Percentiles rank a stretch among this genome's conserved stretches.
Evolutionary conservation across 225 moss, liverwort and hornwort genomes (phyloP).

Genomic region (Pseudoscleropodium purum): DNA sequence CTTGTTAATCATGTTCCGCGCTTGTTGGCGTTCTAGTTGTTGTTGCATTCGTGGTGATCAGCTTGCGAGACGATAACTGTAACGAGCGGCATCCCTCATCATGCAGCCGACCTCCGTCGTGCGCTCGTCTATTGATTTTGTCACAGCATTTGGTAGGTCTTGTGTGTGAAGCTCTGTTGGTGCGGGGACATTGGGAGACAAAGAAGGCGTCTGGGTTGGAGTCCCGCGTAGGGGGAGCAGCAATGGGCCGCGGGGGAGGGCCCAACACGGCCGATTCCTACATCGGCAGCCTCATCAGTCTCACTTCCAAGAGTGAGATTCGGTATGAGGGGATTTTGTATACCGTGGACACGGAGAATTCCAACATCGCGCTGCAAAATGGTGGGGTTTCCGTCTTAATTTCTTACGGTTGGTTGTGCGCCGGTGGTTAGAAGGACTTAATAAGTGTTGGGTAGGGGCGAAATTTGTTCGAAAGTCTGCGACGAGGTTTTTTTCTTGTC

Average conservation of each 20-base stretch:
- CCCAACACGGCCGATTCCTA: constrained; percentile 98
- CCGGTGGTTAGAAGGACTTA: background rate
- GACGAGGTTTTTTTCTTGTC: background rate
- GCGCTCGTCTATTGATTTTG: background rate
- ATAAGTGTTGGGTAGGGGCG: background rate
- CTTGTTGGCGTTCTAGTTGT: background rate
- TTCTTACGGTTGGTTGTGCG: background rate
- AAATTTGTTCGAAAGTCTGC: background rate
- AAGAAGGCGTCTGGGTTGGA: background rate
- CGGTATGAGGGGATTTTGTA: constrained; percentile 93
- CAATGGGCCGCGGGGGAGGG: constrained; percentile 56
- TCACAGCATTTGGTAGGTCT: background rate
- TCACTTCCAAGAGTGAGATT: constrained; percentile 99
- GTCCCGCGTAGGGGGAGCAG: constrained; percentile 1
- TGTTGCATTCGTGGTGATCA: background rate
- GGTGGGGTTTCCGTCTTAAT: constrained; percentile 30
- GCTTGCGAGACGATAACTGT: constrained; percentile 2
- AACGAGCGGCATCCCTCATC: background rate
- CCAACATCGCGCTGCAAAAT: constrained; percentile 95
- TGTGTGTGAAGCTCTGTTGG: background rate
- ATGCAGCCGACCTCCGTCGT: background rate
- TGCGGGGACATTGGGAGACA: background rate
- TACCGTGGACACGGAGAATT: constrained; percentile 97
- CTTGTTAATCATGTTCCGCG: background rate
- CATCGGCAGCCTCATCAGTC: constrained; percentile 97